phyloP scores from a whole-genome alignment of 352 stramenopile species.

The Phytophthora lateralis region DNA sequence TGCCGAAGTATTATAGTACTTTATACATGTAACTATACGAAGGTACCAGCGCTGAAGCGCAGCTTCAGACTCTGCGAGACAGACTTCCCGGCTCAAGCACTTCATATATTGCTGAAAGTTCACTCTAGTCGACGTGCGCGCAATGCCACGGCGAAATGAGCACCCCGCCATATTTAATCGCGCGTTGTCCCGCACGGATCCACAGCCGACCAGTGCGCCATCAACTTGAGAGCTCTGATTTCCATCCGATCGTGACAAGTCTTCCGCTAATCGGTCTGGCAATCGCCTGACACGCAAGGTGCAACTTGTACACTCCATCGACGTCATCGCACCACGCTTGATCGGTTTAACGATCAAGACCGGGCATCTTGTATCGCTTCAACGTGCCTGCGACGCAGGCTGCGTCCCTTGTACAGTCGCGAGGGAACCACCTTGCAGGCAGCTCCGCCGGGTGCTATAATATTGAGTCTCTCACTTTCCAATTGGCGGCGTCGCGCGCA shows the following conservation, averaged over 20 bases:
- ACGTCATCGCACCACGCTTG: background rate
- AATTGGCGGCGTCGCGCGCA: constrained; percentile 31
- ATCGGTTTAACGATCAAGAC: constrained; percentile 14
- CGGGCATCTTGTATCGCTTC: constrained; percentile 28
- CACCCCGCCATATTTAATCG: constrained; percentile 14
- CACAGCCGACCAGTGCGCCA: too few species aligned
- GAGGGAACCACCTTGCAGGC: background rate
- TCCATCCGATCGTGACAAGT: constrained; percentile 5
- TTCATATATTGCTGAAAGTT: constrained; percentile 2
- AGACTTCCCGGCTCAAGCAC: constrained; percentile 13
- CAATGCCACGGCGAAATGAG: constrained; percentile 1
- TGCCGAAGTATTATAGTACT: too few species aligned
- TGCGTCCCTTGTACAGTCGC: constrained; percentile 13
- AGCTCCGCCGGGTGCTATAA: background rate
- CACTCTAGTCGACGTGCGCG: constrained; percentile 15
- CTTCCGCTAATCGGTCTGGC: background rate
- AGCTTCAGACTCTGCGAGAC: constrained; percentile 7
- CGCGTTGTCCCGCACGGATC: constrained; percentile 15
- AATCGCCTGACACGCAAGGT: constrained; percentile 31
- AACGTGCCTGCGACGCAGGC: constrained; percentile 26
- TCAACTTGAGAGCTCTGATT: background rate
- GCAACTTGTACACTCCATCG: background rate
- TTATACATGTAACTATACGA: too few species aligned
- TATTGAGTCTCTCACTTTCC: constrained; percentile 26
- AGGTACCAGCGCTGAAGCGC: background rate